Evolutionary conservation across 1,284 basidiomycete genomes (phyloP), one percentile per base, ranked within the genome.

Genomic region (Heterobasidion parviporum): DNA sequence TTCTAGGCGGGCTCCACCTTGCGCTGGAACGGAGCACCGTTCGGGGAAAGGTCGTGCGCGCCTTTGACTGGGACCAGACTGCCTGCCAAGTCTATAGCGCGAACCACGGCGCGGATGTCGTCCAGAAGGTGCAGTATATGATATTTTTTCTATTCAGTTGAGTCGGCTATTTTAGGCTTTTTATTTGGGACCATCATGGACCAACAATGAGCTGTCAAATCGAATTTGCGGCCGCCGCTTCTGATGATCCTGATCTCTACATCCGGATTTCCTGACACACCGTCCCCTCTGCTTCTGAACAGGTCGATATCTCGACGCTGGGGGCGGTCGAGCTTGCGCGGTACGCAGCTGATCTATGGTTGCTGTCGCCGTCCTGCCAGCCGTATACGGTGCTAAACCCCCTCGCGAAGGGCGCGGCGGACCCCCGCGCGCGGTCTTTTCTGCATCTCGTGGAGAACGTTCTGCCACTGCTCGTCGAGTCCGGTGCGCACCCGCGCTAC

Each of bases 351-450:
- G 68, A 82, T 59, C 63, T 88, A 6, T 90, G 88, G 87, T 75
- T 90, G 26, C 67, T 89, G 44, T 90, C 88, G 0, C 88, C 87
- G 5, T 81, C 87, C 8, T 91, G 89, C 64, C 88, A 90, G 63
- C 88, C 88, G 0, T 91, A 90, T 62, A 90, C 88, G 0, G 78
- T 89, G 1, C 72, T 91, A 54, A 89, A 89, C 63, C 82, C 86
- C 2, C 72, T 75, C 20, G 83, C 86, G 8, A 83, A 82, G 71
- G 88, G 85, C 6, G 78, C 76, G 8, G 69, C 70, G 20, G 88
- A 91, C 69, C 83, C 87, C 5, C 78, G 87, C n/a, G 87, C 87
- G 8, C 75, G 77, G 61, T 87, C 86, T 0, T 91, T 90, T 66
- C 72, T 89, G 32, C 81, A 87, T 66, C 75, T 91, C 26, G 72